Evolutionary conservation across 1,284 basidiomycete species (phyloP), one percentile per base, ranked within the genome.

Genomic region (Ganoderma resinaceum): DNA sequence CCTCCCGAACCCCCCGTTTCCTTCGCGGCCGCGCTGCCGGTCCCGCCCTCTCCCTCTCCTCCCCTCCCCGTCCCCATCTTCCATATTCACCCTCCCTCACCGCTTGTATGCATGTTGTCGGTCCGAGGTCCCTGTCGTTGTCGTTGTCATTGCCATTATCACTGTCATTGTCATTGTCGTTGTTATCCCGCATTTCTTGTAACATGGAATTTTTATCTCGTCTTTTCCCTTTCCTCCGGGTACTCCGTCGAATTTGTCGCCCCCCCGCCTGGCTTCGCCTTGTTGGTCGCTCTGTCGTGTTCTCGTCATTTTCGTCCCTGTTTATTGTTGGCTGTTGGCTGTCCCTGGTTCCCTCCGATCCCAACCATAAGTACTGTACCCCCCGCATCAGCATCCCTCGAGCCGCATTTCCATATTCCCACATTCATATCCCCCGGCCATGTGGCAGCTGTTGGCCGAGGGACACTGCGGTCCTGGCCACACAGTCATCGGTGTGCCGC

Each of bases 141-240:
- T 43, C 42, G n/a, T 16, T 1, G n/a, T n/a, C n/a, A n/a, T 8
- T n/a, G 42, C 20, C 42, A 43, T 20, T 43, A 18, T 43, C 42
- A 20, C 18, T 11, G 46, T 49, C 46, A 49, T 11, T 49, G 46
- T 49, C 46, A 49, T n/a, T 4, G 37, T 38, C 11, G 9, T 38
- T 23, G n/a, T n/a, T n/a, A n/a, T 11, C 46, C 46, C 46, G 46
- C 16, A 26, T n/a, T 60, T 60, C 58, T 60, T 60, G 58, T 60
- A 42, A 60, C 58, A 60, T 38, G 35, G 37, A 42, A 18, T 38
- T 38, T 60, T 40, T 60, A 60, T 60, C 35, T 29, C n/a, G 6
- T 37, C n/a, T 29, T 37, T 26, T 2, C n/a, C 14, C n/a, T 29
- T 37, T 26, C 2, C n/a, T 18, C 35, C 35, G 20, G 31, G 26